Percentiles rank a stretch among this genome's conserved stretches.
phyloP scores from a whole-genome alignment of 805 yeast genomes.

The Clavispora vitiphila region DNA sequence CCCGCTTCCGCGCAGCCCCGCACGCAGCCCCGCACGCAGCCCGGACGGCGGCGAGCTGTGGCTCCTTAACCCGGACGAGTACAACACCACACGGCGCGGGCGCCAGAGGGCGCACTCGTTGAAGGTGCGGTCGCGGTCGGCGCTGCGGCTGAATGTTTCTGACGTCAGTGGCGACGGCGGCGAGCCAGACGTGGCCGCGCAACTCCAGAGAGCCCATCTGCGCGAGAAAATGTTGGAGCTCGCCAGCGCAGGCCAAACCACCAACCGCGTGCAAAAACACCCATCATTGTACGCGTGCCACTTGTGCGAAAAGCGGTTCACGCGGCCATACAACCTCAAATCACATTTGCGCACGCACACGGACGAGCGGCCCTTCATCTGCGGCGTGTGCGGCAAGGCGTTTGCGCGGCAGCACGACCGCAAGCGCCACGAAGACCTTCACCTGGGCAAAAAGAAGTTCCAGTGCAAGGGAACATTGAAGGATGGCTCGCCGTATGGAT shows the following conservation, averaged over 20 bases:
- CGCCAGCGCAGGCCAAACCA: constrained; percentile 52
- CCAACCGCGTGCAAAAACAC: constrained; percentile 60
- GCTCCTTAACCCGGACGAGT: constrained; percentile 32
- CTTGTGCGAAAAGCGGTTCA: constrained; percentile 79
- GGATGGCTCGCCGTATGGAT: constrained; percentile 44
- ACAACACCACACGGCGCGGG: constrained; percentile 38
- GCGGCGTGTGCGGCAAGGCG: constrained; percentile 72
- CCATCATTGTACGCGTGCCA: constrained; percentile 76
- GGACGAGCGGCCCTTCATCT: constrained; percentile 72
- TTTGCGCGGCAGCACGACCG: constrained; percentile 50
- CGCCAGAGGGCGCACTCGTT: constrained; percentile 29
- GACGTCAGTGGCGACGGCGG: constrained; percentile 19
- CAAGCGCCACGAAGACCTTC: constrained; percentile 49
- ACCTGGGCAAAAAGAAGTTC: constrained; percentile 69
- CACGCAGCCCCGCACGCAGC: constrained; percentile 14
- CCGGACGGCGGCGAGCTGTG: constrained; percentile 13
- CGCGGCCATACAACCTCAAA: constrained; percentile 88
- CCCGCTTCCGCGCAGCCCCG: constrained; percentile 1
- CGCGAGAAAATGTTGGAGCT: constrained; percentile 62
- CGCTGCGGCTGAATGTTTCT: constrained; percentile 14
- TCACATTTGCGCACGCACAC: constrained; percentile 91
- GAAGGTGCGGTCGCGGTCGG: constrained; percentile 24
- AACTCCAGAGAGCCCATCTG: constrained; percentile 10
- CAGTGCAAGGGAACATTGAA: constrained; percentile 64
- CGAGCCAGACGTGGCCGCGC: no score